Evolutionary conservation across 2,329 filamentous ascomycete genomes (phyloP), one percentile per base, ranked within the genome.

Genomic region (Beauveria sp.): DNA sequence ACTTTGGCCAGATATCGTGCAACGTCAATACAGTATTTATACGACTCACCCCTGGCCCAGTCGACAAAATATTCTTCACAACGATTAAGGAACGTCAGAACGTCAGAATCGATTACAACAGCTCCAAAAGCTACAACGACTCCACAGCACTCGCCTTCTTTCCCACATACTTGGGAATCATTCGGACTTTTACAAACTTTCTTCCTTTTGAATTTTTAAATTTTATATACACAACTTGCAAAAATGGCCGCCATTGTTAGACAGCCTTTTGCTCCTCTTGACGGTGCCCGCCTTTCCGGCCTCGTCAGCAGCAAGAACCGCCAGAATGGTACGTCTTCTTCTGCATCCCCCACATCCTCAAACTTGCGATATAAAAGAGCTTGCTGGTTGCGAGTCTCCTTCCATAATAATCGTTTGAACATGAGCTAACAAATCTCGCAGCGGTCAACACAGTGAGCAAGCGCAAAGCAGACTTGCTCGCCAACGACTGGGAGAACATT

Each of bases 231-330:
- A 46, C 54, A 48, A 14, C 54, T 34, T 57, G 50, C 46, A 70
- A 69, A 34, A 69, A 86, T 86, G 83, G 80, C 83, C 71, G 74
- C 82, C 67, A 68, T 82, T 64, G 76, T 80, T 65, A 85, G 89
- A 70, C 88, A 91, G 75, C 89, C 89, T 6, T 92, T 93, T 73
- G 89, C 86, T 71, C 87, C 87, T 54, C 80, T 93, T 60, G 85
- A 90, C 71, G 81, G 80, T 67, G 78, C 86, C 62, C 85, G 90
- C 67, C 80, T 93, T 28, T 88, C 91, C 73, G 85, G 80, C 66
- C 78, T 93, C 68, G 87, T 86, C 28, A 91, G 86, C 75, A 76
- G 88, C 56, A 93, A 92, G 80, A 93, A 93, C 74, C 81, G 87
- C 74, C 89, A 93, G 71, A 88, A 88, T 79, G 82, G 85, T 88